phyloP scores from a whole-genome alignment of 139 green algal genomes.

The Chlorella sp. region DNA sequence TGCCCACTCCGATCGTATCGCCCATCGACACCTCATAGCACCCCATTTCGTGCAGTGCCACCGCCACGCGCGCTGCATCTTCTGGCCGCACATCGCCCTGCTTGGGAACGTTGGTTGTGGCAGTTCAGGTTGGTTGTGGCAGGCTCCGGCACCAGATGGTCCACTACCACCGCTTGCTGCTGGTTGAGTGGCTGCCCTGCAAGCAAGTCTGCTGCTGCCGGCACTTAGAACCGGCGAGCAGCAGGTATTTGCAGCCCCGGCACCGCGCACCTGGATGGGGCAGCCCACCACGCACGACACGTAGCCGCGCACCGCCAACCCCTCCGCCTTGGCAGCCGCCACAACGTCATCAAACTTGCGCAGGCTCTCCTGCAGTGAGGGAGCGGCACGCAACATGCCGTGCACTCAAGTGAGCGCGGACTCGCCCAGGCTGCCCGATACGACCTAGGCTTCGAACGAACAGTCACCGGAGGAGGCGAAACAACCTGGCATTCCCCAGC shows the following conservation, averaged over 20 bases:
- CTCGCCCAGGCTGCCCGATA: slow-evolving; percentile 71
- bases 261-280: slow-evolving; percentile 74
- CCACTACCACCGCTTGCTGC: too few species aligned
- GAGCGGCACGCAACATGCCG: too few species aligned
- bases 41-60: slow-evolving; percentile 81
- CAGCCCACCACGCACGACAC: slow-evolving; percentile 87
- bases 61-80: slow-evolving; percentile 76
- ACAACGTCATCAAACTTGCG: slow-evolving; percentile 61
- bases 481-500: slow-evolving; percentile 49
- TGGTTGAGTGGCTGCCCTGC: too few species aligned
- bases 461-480: too few species aligned
- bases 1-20: slow-evolving; percentile 93
- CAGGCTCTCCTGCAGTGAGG: slow-evolving; percentile 24
- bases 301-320: slow-evolving; percentile 77
- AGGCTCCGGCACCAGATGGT: too few species aligned
- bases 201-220: too few species aligned
- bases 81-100: slow-evolving; percentile 54
- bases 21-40: slow-evolving; percentile 95
- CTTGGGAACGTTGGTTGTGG: not conserved
- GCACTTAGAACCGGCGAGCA: too few species aligned
- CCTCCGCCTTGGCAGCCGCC: slow-evolving; percentile 53
- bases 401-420: too few species aligned
- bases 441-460: too few species aligned
- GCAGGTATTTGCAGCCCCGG: too few species aligned
- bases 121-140: not conserved